Conservation (phyloP, 495 filamentous ascomycete species). For the Podospora australis region DNA sequence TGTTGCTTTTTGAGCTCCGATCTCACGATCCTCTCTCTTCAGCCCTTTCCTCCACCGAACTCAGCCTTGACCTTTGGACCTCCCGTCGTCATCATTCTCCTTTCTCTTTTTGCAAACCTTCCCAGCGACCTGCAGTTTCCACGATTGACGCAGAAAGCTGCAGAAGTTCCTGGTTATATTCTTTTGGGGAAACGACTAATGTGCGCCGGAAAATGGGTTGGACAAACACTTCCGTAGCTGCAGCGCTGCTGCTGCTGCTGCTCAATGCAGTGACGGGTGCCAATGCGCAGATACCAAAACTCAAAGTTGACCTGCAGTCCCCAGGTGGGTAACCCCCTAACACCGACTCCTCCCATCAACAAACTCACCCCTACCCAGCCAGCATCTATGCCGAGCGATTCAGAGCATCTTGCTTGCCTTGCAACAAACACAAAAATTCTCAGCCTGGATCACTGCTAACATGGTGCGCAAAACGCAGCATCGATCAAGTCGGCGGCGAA, state of each 20-base stretch:
- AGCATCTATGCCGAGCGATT: too few relatives aligned
- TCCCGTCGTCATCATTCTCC: too few relatives aligned
- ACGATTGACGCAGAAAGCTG: not conserved
- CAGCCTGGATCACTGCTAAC: not conserved
- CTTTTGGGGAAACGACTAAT: too few relatives aligned
- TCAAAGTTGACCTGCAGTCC: slow-evolving; percentile 15
- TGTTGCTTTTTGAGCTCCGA: too few relatives aligned
- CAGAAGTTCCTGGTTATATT: too few relatives aligned
- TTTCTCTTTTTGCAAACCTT: too few relatives aligned
- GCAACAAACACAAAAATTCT: not conserved
- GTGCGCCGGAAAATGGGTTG: slow-evolving; percentile 4
- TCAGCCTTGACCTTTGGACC: too few relatives aligned
- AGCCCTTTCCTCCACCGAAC: too few relatives aligned
- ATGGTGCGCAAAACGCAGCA: slow-evolving; percentile 6
- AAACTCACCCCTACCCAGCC: too few relatives aligned
- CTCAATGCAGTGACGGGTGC: slow-evolving; percentile 5
- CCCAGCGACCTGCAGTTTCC: not conserved
- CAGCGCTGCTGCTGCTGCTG: slow-evolving; percentile 7
- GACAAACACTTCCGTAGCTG: not conserved
- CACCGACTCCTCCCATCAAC: too few relatives aligned
- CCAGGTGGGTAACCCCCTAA: slow-evolving; percentile 9
- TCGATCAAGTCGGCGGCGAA: slow-evolving; percentile 25
- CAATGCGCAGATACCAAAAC: slow-evolving; percentile 5
- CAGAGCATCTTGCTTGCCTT: not conserved
- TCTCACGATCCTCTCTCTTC: too few relatives aligned